Evolutionary conservation across 2,329 filamentous ascomycete genomes (phyloP).

Genomic region (Fusarium udum): DNA sequence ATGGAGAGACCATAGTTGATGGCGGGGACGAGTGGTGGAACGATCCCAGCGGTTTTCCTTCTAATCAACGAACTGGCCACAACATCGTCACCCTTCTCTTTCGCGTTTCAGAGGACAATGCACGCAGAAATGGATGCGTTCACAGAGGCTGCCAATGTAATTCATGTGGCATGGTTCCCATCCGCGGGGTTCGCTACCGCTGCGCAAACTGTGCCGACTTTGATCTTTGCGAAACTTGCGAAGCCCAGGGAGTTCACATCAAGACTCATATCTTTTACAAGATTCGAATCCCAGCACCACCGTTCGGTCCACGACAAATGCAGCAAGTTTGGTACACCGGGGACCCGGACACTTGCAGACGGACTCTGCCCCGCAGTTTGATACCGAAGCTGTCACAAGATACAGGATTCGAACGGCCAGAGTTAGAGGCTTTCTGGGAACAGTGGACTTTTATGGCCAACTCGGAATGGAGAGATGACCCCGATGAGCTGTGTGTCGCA

Average conservation of each 20-base stretch:
- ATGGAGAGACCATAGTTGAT: constrained; percentile 53
- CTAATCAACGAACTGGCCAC: constrained; percentile 69
- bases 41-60: constrained; percentile 52
- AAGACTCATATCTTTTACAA: constrained; percentile 98
- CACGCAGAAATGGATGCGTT: constrained; percentile 85
- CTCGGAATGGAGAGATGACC: constrained; percentile 83
- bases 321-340: constrained; percentile 90
- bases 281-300: constrained; percentile 87
- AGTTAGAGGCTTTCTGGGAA: constrained; percentile 94
- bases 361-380: constrained; percentile 72
- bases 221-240: constrained; percentile 93
- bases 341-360: constrained; percentile 76
- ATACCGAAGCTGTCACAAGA: constrained; percentile 75
- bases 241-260: constrained; percentile 78
- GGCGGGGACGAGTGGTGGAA: constrained; percentile 64
- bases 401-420: constrained; percentile 83
- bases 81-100: constrained; percentile 88
- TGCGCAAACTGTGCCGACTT: constrained; percentile 97
- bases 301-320: constrained; percentile 81
- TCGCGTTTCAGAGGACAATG: constrained; percentile 92
- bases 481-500: constrained; percentile 78
- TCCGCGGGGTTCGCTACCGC: constrained; percentile 90
- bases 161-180: constrained; percentile 85
- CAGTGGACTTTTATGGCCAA: constrained; percentile 96
- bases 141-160: constrained; percentile 95